These are phyloP conservation scores for Chionographis japonica DNA, from an alignment of 106 monocot genomes.

Conservation along the genomic window DNA sequence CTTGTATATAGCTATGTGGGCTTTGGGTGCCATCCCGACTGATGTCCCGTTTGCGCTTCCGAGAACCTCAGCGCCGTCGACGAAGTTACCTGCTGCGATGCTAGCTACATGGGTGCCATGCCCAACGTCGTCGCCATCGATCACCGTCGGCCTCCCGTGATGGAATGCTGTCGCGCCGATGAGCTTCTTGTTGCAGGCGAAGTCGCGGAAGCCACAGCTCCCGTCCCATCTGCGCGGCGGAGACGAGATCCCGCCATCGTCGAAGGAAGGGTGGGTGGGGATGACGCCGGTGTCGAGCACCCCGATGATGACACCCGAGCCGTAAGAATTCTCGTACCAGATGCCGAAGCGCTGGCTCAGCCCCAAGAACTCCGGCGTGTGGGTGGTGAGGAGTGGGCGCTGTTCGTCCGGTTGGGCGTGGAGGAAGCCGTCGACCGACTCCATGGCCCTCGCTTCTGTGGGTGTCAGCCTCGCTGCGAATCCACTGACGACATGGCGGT, in stretches of 20 bases:
- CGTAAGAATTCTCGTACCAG: not conserved
- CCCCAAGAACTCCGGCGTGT: not conserved
- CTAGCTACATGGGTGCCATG: slow-evolving; percentile 57
- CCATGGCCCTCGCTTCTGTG: not conserved
- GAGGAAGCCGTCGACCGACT: not conserved
- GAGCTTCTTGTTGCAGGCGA: slow-evolving; percentile 46
- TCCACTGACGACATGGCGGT: slow-evolving; percentile 19
- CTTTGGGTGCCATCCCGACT: slow-evolving; percentile 33
- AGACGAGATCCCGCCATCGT: slow-evolving; percentile 2
- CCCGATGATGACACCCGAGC: slow-evolving; percentile 3
- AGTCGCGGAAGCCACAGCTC: slow-evolving; percentile 2
- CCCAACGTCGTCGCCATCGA: slow-evolving; percentile 36
- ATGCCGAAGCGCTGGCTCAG: not conserved
- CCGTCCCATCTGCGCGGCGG: slow-evolving; percentile 18
- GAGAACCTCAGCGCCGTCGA: slow-evolving; percentile 18
- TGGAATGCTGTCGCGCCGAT: slow-evolving; percentile 44
- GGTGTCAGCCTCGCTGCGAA: slow-evolving; percentile 25
- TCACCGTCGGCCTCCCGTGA: slow-evolving; percentile 11
- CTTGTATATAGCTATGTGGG: slow-evolving; percentile 49
- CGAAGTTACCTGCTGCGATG: slow-evolving; percentile 37
- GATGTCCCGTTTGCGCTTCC: slow-evolving; percentile 36
- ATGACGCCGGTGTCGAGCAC: slow-evolving; percentile 32
- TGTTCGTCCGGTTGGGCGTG: not conserved
- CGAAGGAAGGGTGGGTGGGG: slow-evolving; percentile 11
- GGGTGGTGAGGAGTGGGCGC: not conserved